Conservation (phyloP, 208 protist species). For the Trichomonas gallinae region DNA sequence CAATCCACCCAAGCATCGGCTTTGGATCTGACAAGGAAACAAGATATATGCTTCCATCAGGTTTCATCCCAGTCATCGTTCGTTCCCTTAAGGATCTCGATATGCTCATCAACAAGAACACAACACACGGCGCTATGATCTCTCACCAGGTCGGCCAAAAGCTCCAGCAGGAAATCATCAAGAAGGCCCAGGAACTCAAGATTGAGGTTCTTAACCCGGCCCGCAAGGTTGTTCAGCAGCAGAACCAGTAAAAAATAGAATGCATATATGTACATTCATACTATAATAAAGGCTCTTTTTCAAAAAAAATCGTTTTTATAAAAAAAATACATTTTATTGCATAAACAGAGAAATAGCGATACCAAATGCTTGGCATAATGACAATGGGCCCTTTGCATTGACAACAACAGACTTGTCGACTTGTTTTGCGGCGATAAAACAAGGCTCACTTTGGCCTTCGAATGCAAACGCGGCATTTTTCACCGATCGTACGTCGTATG, state of each 20-base stretch:
- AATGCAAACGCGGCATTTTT: neutral
- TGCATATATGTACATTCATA: no score
- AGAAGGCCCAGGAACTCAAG: slow-evolving; percentile 84
- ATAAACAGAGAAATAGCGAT: neutral
- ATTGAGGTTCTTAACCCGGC: slow-evolving; percentile 79
- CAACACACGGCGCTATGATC: slow-evolving; percentile 89
- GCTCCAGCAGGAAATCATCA: slow-evolving; percentile 78
- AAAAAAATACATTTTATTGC: neutral
- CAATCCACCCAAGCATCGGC: slow-evolving; percentile 83
- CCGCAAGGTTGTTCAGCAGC: slow-evolving; percentile 36
- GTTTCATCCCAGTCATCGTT: slow-evolving; percentile 85
- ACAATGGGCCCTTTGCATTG: neutral
- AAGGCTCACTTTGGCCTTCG: neutral
- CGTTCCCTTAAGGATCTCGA: slow-evolving; percentile 78
- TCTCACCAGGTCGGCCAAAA: slow-evolving; percentile 72
- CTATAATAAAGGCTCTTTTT: no score
- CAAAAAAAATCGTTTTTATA: no score
- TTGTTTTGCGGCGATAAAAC: neutral
- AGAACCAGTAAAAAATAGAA: neutral
- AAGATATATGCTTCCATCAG: slow-evolving; percentile 77
- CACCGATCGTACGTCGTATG: neutral
- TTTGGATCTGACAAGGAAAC: slow-evolving; percentile 86
- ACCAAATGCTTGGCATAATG: neutral
- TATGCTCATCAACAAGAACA: slow-evolving; percentile 95
- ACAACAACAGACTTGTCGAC: neutral